phyloP scores from a whole-genome alignment of 108 stramenopile species.

The Ochromonas danica region DNA sequence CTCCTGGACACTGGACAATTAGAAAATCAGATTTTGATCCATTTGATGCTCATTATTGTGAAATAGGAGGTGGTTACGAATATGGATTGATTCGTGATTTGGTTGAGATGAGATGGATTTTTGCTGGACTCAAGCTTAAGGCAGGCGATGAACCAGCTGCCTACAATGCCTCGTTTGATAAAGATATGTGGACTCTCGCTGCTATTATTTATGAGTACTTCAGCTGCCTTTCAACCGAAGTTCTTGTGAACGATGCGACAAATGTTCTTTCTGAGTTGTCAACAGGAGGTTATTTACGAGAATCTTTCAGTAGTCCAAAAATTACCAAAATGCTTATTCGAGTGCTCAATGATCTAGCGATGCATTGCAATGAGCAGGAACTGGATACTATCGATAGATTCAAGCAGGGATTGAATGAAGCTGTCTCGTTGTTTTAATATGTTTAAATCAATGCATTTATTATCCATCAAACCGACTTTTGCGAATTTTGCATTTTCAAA shows the following conservation, averaged over 20 bases:
- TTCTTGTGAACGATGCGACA: background rate
- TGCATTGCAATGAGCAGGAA: background rate
- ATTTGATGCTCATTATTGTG: slow-evolving; percentile 6
- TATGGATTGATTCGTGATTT: background rate
- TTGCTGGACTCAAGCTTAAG: background rate
- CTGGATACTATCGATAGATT: background rate
- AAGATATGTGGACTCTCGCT: background rate
- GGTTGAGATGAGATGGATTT: background rate
- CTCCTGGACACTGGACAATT: background rate
- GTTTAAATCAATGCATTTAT: too few species aligned
- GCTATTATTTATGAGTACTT: background rate
- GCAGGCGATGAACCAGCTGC: background rate
- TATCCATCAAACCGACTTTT: too few species aligned
- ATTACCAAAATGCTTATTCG: background rate
- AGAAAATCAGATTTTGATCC: background rate
- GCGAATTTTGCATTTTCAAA: too few species aligned
- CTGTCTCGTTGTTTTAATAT: too few species aligned
- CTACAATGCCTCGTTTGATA: background rate
- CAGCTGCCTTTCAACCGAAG: background rate
- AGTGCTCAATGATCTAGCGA: background rate
- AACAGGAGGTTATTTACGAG: background rate
- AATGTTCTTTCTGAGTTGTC: background rate
- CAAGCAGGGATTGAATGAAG: background rate
- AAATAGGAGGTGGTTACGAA: background rate
- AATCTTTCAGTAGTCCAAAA: background rate